These are phyloP conservation scores for Verticillium dahliae DNA, from an alignment of 2,329 filamentous ascomycete genomes.

Conservation along the genomic window DNA sequence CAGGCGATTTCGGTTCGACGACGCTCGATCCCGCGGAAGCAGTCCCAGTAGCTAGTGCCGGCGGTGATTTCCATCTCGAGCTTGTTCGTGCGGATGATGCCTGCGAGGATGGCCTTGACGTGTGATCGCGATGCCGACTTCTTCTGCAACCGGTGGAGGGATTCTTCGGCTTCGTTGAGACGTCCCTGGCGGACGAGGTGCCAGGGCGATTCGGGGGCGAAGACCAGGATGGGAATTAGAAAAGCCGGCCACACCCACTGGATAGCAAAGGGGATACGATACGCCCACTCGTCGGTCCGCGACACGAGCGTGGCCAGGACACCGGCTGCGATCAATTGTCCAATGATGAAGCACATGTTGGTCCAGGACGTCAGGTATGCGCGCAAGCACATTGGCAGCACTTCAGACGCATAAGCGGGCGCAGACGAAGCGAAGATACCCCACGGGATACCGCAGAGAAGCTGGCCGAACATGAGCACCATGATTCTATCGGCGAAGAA, in stretches of 20 bases:
- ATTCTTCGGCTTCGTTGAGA: conserved; percentile 20
- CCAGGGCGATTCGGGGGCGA: conserved; percentile 38
- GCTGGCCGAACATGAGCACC: conserved; percentile 28
- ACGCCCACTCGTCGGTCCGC: conserved; percentile 29
- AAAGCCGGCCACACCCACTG: conserved; percentile 37
- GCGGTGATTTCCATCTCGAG: conserved; percentile 23
- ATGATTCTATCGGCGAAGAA: conserved; percentile 31
- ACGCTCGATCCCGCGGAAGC: conserved; percentile 33
- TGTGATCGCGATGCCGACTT: conserved; percentile 15
- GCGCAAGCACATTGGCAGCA: conserved; percentile 22
- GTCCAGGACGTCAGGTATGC: conserved; percentile 30
- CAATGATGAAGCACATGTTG: conserved; percentile 35
- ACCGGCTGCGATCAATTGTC: conserved; percentile 31
- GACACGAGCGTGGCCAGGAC: conserved; percentile 28
- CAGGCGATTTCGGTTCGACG: conserved; percentile 30
- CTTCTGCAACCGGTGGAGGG: conserved; percentile 18
- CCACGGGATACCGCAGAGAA: conserved; percentile 34
- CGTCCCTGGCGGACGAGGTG: conserved; percentile 35
- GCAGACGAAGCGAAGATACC: conserved; percentile 31
- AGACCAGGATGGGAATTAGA: conserved; percentile 25
- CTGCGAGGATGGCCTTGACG: conserved; percentile 27
- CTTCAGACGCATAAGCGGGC: conserved; percentile 34
- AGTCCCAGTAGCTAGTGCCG: conserved; percentile 30
- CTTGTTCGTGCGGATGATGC: conserved; percentile 36
- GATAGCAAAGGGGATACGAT: conserved; percentile 33